Base-by-base conservation (phyloP, 768 basidiomycete genomes). In the Boletus rubescentipes region DNA sequence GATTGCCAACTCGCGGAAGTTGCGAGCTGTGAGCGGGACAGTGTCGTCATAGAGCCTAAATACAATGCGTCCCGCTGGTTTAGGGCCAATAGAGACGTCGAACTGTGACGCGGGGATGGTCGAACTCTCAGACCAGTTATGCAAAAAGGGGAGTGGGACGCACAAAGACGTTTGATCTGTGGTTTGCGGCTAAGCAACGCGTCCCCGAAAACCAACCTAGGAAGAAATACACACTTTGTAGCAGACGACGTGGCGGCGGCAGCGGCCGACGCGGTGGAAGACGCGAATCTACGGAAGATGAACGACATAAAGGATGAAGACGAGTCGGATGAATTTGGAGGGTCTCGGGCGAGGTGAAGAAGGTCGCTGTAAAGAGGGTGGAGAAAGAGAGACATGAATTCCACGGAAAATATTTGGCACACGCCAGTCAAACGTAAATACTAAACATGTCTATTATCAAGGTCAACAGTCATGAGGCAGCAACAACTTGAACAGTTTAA, bases 11-110 rank as follows among this genome's bases (percentile, higher is more conserved):
- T 88, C 85, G 49, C 91, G 85, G 76, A 93, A 94, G 77, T 93
- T 93, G 46, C 72, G 73, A 3, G 88, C 70, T 11, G 93, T 94
- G 71, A 80, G 82, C 49, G 93, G 93, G n/a, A 91, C 90, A 16
- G 81, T 77, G 51, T 86, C 81, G 71, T 93, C 90, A 72, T 80
- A 92, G 39, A 95, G 81, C 71, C 88, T 84, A 82, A 95, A 91
- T 26, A 86, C 78, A 60, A 95, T 82, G 41, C 87, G 84, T 21
- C 89, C 90, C 1, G 80, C 74, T 4, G 84, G 80, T 43, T 77
- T 66, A 15, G 72, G 70, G 69, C 82, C 78, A 67, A 93, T 86
- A 2, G 77, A 71, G 54, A 89, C 65, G 50, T 88, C 81, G 58
- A 89, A 88, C 87, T 87, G 49, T 18, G 12, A 38, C n/a, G 10